These are phyloP conservation scores for Fusarium euwallaceae DNA, from an alignment of 2,329 filamentous ascomycete species.

Conservation along the genomic window DNA sequence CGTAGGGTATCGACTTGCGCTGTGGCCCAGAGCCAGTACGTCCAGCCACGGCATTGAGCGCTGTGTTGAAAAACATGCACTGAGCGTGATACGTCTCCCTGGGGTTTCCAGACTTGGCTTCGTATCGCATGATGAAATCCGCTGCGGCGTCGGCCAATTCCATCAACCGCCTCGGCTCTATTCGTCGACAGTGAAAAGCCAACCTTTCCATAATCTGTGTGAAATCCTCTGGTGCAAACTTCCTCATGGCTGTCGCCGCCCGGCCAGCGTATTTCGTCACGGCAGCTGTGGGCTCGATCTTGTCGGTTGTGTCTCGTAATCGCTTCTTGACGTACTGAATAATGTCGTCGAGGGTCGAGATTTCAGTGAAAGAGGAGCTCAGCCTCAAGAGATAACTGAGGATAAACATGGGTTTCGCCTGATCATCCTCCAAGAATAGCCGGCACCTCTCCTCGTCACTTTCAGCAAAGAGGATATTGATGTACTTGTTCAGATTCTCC, in stretches of 20 bases:
- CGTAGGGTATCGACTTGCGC: constrained; percentile 45
- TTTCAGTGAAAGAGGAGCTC: constrained; percentile 42
- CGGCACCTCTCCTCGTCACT: constrained; percentile 50
- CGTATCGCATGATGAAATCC: constrained; percentile 44
- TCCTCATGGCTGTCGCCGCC: constrained; percentile 28
- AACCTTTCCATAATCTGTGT: constrained; percentile 44
- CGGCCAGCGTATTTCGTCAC: not conserved
- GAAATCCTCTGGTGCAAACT: constrained; percentile 42
- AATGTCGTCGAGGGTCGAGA: constrained; percentile 43
- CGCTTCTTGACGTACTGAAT: constrained; percentile 44
- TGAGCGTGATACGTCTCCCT: constrained; percentile 45
- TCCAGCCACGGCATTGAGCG: constrained; percentile 46
- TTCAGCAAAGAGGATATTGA: constrained; percentile 47
- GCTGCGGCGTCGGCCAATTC: constrained; percentile 47
- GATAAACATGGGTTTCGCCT: constrained; percentile 47
- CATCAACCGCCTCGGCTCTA: constrained; percentile 52
- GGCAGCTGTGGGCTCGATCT: not conserved
- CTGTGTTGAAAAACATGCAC: constrained; percentile 51
- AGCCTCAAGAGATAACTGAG: constrained; percentile 49
- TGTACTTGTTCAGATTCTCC: constrained; percentile 43
- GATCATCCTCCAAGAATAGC: constrained; percentile 46
- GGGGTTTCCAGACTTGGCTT: constrained; percentile 16
- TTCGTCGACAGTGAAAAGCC: constrained; percentile 48
- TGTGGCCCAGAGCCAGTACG: constrained; percentile 41
- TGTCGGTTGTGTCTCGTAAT: constrained; percentile 29